These are phyloP conservation scores for Apiospora rasikravindrae DNA, from an alignment of 2,329 filamentous ascomycete genomes.

Conservation along the genomic window DNA sequence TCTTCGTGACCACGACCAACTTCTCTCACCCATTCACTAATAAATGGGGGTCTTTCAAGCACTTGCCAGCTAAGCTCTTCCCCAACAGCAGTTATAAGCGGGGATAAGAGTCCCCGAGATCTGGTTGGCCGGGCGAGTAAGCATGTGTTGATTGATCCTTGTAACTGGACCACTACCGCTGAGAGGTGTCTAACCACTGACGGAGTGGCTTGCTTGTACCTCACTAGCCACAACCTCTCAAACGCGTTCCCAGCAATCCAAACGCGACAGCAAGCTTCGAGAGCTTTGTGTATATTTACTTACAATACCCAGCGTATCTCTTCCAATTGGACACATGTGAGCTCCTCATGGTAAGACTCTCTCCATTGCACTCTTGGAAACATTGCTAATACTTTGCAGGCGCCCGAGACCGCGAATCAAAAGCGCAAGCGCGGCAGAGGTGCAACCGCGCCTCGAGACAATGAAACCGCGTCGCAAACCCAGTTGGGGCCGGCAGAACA, in stretches of 20 bases:
- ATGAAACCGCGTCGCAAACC: slow-evolving; percentile 33
- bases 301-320: not conserved
- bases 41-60: not conserved
- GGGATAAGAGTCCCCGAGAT: not conserved
- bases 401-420: slow-evolving; percentile 37
- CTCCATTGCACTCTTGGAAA: no score
- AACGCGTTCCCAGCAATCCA: not conserved
- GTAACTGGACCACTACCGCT: not conserved
- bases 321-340: not conserved
- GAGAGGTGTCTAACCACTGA: not conserved
- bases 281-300: slow-evolving; percentile 6
- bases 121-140: slow-evolving; percentile 1
- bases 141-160: not conserved
- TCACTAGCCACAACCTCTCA: slow-evolving; percentile 2
- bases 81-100: slow-evolving; percentile 3
- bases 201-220: not conserved
- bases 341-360: not conserved
- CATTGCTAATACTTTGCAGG: slow-evolving; percentile 24
- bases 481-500: slow-evolving; percentile 28
- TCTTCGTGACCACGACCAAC: not conserved
- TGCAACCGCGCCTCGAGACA: slow-evolving; percentile 44
- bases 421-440: slow-evolving; percentile 51
- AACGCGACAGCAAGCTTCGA: slow-evolving; percentile 8
- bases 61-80: not conserved
- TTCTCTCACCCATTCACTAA: not conserved